Base-by-base conservation (phyloP, 1,139 yeast species). In the Debaryomyces coudertii region DNA sequence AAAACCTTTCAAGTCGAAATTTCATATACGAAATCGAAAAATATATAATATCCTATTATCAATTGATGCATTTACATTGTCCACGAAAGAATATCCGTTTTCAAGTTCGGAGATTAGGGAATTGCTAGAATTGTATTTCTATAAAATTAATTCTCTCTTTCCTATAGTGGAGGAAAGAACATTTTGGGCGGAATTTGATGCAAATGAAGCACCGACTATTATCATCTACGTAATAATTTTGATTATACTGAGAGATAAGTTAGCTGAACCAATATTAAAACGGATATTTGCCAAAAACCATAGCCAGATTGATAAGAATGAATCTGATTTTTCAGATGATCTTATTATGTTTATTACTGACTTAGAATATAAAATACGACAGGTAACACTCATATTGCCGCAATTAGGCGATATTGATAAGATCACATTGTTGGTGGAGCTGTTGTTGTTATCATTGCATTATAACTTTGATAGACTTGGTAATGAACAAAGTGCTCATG, bases 371-470 rank as follows among this genome's bases (percentile, higher is more conserved):
- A 70, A 69, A 48, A 62, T 67, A 7, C 53, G 74, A 14, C 73
- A 68, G 47, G 44, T 69, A n/a, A 36, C 59, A 11, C 44, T 56
- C 9, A 45, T 61, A 2, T 45, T 60, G 30, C 69, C 71, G 1
- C 73, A 70, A 45, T 51, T 72, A 23, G 76, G 76, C 4, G 74
- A 70, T 46, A 62, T 63, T 31, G 74, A 71, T 44, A 68, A 66
- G 47, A 55, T 68, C n/a, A 53, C 63, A 1, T 47, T 68, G 28
- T 51, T 69, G 40, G 57, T 63, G 2, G 64, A 68, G 1, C 63
- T 58, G 54, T 49, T 65, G 16, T 55, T 72, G n/a, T 57, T 72
- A 11, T 56, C 66, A 22, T 51, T 63, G 11, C 70, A 65, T 50
- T 69, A 62, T 48, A 62, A 61, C 28, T 64, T 61, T 43, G 63